Conservation (phyloP, 345 rosid species). For the Draba incana region DNA sequence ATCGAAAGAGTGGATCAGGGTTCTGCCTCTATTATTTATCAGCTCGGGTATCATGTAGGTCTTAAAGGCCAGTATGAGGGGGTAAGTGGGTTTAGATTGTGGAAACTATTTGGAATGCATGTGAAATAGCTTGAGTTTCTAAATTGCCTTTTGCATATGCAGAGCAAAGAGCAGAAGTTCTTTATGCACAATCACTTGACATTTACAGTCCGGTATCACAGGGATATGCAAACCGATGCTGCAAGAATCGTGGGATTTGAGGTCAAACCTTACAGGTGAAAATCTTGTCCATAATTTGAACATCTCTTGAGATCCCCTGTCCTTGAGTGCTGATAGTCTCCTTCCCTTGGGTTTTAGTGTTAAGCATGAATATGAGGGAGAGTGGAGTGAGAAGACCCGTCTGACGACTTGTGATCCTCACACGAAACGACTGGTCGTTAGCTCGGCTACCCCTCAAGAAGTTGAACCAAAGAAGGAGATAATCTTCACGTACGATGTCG, state of each 20-base stretch:
- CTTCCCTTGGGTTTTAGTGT: constrained; percentile 51
- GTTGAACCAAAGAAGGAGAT: constrained; percentile 82
- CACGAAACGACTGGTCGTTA: constrained; percentile 73
- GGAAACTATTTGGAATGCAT: constrained; percentile 6
- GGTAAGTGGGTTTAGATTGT: constrained; percentile 51
- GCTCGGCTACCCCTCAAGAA: constrained; percentile 92
- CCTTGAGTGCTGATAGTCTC: constrained; percentile 17
- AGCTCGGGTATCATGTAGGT: constrained; percentile 95
- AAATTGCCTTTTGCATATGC: constrained; percentile 37
- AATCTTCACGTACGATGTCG: constrained; percentile 89
- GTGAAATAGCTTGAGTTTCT: constrained; percentile 25
- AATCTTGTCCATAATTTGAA: neutral
- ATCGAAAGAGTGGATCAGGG: constrained; percentile 78
- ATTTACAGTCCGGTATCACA: constrained; percentile 87
- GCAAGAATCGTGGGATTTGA: constrained; percentile 98
- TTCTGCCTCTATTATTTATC: constrained; percentile 63
- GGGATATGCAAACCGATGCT: constrained; percentile 67
- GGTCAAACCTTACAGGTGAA: constrained; percentile 92
- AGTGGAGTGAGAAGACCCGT: constrained; percentile 72
- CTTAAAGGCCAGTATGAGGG: constrained; percentile 91
- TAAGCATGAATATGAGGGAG: constrained; percentile 86
- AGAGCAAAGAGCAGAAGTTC: constrained; percentile 90
- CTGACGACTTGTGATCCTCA: constrained; percentile 90
- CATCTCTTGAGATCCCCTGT: neutral
- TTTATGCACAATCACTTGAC: constrained; percentile 93